These are phyloP conservation scores for Salix koriyanagi DNA, from an alignment of 345 rosid species.

Conservation along the genomic window DNA sequence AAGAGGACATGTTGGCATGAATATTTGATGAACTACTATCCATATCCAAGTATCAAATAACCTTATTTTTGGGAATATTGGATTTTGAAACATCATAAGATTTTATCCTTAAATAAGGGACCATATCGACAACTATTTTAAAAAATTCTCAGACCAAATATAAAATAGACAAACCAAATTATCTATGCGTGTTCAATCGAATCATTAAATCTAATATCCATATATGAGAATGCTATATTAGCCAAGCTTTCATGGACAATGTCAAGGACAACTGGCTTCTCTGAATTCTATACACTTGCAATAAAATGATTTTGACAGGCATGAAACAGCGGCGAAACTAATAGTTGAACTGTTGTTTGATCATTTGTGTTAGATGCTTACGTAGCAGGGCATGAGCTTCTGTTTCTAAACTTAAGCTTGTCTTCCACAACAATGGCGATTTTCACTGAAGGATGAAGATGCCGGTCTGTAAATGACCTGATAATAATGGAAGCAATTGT, in stretches of 20 bases:
- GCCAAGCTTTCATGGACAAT: not conserved
- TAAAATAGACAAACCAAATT: not conserved
- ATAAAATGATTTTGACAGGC: not conserved
- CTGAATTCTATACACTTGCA: not conserved
- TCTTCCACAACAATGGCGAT: not conserved
- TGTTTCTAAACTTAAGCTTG: not conserved
- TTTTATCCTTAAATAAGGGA: too few species aligned
- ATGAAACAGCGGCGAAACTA: not conserved
- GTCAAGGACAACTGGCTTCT: not conserved
- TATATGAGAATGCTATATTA: not conserved
- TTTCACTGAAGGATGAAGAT: not conserved
- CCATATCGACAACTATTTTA: not conserved
- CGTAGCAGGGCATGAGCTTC: not conserved
- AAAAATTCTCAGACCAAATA: not conserved
- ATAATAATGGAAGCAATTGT: not conserved
- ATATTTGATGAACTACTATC: too few species aligned
- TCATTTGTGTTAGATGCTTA: not conserved
- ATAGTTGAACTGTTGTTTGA: not conserved
- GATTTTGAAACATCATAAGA: too few species aligned
- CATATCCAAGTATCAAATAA: too few species aligned
- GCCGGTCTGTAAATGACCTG: not conserved
- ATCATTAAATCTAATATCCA: not conserved
- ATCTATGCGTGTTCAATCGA: not conserved
- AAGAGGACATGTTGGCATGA: too few species aligned
- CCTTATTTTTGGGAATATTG: too few species aligned